A percentile compares a stretch with the other conserved stretches of the same genome.
These are phyloP conservation scores for Arxiozyma bovina DNA, from an alignment of 1,139 yeast species.

Conservation along the genomic window DNA sequence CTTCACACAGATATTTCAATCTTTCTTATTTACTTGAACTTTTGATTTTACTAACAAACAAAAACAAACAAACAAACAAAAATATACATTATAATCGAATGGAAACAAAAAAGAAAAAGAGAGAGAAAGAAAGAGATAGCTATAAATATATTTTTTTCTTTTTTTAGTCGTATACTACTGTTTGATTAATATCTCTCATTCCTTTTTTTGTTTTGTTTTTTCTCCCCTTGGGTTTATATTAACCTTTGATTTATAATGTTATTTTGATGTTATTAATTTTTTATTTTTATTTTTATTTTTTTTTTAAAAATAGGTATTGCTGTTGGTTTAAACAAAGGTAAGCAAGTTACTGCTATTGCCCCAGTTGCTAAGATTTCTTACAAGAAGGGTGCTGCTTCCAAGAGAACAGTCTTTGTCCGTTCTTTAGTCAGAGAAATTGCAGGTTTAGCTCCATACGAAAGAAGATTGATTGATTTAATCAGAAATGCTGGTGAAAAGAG, in stretches of 20 bases:
- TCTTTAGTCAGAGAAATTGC: conserved; percentile 93
- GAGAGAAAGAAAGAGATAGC: too few relatives aligned
- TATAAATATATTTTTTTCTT: too few relatives aligned
- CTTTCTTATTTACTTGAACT: neutral
- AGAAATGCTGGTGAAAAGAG: conserved; percentile 99
- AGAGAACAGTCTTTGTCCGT: conserved; percentile 95
- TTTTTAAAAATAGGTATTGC: conserved; percentile 62
- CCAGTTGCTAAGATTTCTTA: conserved; percentile 90
- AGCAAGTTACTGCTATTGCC: conserved; percentile 89
- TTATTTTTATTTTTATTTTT: neutral
- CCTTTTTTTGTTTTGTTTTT: too few relatives aligned
- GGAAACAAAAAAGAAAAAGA: too few relatives aligned
- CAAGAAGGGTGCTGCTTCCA: conserved; percentile 95
- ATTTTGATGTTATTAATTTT: neutral
- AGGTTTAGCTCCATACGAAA: conserved; percentile 99
- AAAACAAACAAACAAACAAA: too few relatives aligned
- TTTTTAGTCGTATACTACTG: too few relatives aligned
- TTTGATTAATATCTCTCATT: too few relatives aligned
- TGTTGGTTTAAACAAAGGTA: conserved; percentile 98
- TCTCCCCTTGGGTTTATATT: too few relatives aligned
- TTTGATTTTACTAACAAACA: neutral
- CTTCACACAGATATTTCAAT: neutral
- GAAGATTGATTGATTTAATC: conserved; percentile 98
- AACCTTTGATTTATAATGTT: too few relatives aligned
- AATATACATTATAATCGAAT: too few relatives aligned